Evolutionary conservation across 768 basidiomycete genomes (phyloP).

Genomic region (Imleria badia): DNA sequence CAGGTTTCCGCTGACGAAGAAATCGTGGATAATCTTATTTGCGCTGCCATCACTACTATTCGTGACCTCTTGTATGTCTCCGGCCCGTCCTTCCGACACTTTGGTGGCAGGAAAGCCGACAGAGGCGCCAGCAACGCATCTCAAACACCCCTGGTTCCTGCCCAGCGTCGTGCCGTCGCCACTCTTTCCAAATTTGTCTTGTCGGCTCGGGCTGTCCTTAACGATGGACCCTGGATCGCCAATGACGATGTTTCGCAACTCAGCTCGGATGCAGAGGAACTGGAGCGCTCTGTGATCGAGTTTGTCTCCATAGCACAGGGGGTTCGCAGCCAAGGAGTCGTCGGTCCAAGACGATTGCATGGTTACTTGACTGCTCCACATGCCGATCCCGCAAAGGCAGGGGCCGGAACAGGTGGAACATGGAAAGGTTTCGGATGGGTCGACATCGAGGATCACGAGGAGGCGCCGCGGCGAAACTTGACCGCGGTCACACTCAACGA

Average conservation of each 20-base stretch:
- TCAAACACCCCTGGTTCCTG: slow-evolving; percentile 64
- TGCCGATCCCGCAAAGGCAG: slow-evolving; percentile 42
- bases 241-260: slow-evolving; percentile 43
- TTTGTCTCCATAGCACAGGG: slow-evolving; percentile 66
- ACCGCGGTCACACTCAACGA: slow-evolving; percentile 33
- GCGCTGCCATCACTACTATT: slow-evolving; percentile 58
- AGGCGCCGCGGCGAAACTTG: slow-evolving; percentile 30
- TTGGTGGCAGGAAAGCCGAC: slow-evolving; percentile 41
- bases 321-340: slow-evolving; percentile 25
- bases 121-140: slow-evolving; percentile 37
- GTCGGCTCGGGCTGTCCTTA: slow-evolving; percentile 77
- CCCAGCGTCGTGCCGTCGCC: slow-evolving; percentile 80
- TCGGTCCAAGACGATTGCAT: slow-evolving; percentile 35
- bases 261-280: slow-evolving; percentile 67
- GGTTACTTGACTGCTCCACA: slow-evolving; percentile 38
- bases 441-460: slow-evolving; percentile 33
- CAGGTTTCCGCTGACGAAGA: slow-evolving; percentile 53
- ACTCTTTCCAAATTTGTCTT: slow-evolving; percentile 87
- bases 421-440: slow-evolving; percentile 61
- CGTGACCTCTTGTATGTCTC: slow-evolving; percentile 71
- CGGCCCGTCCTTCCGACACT: slow-evolving; percentile 54
- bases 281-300: slow-evolving; percentile 64
- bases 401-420: slow-evolving; percentile 49
- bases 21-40: slow-evolving; percentile 60
- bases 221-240: slow-evolving; percentile 31